These are phyloP conservation scores for Streptanthus diversifolius DNA, from an alignment of 345 rosid genomes.

Conservation along the genomic window DNA sequence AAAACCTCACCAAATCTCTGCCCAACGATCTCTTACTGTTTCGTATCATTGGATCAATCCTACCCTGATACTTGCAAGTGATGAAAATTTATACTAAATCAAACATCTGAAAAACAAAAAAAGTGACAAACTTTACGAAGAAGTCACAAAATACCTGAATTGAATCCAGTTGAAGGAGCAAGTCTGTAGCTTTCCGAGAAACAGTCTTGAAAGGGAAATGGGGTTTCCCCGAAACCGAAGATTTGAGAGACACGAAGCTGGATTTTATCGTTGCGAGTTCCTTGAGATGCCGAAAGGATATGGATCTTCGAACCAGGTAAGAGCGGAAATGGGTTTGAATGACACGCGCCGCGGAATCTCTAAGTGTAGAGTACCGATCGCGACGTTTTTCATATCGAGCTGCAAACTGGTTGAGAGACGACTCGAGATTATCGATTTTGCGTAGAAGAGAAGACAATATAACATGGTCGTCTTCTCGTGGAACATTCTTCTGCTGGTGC, in stretches of 20 bases:
- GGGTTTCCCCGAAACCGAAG: constrained; percentile 49
- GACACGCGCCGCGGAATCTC: constrained; percentile 75
- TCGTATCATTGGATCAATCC: constrained; percentile 76
- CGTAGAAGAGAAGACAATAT: constrained; percentile 50
- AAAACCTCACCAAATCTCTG: constrained; percentile 57
- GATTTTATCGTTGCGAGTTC: constrained; percentile 71
- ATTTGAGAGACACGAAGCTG: constrained; percentile 55
- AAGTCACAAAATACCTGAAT: constrained; percentile 51
- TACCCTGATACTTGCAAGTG: constrained; percentile 26
- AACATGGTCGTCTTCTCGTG: constrained; percentile 24
- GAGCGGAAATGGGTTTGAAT: constrained; percentile 78
- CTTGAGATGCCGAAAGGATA: constrained; percentile 72
- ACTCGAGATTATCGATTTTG: constrained; percentile 53
- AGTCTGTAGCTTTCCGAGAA: constrained; percentile 55
- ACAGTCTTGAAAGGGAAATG: constrained; percentile 43
- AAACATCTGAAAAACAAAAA: not conserved
- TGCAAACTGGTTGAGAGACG: constrained; percentile 42
- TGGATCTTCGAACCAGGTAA: constrained; percentile 73
- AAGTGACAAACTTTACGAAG: not conserved
- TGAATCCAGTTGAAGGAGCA: constrained; percentile 72
- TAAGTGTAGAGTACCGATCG: constrained; percentile 36
- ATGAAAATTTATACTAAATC: not conserved
- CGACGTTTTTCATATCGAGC: constrained; percentile 13
- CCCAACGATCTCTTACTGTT: constrained; percentile 69
- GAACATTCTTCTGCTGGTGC: constrained; percentile 3